Evolutionary conservation across 2,329 filamentous ascomycete species (phyloP).

Genomic region (Aspergillus neotritici): DNA sequence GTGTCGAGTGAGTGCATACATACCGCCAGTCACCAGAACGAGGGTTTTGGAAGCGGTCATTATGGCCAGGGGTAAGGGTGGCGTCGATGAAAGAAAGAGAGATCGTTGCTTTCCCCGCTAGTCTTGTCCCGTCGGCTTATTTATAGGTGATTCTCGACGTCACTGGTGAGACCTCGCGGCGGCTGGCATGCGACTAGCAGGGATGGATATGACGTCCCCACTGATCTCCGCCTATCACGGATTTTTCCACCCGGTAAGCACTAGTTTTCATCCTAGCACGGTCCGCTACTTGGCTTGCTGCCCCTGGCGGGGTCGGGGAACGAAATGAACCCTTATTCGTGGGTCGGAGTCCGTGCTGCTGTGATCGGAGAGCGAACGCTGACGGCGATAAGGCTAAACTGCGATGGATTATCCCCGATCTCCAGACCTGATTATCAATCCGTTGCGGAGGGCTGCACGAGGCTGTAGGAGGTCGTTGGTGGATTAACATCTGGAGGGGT

Average conservation of each 20-base stretch:
- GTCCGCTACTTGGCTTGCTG: too few relatives aligned
- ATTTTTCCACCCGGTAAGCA: too few relatives aligned
- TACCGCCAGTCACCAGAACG: constrained; percentile 5
- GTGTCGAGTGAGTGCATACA: neutral
- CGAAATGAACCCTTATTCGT: neutral
- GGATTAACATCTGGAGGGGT: neutral
- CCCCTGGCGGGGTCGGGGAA: neutral
- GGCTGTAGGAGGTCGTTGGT: too few relatives aligned
- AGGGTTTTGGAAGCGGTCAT: neutral
- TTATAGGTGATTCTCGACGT: too few relatives aligned
- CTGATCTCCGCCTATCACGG: too few relatives aligned
- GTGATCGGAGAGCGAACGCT: neutral
- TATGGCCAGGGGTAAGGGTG: neutral
- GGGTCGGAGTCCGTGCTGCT: neutral
- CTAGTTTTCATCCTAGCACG: too few relatives aligned
- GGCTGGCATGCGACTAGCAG: too few relatives aligned
- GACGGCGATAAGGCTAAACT: neutral
- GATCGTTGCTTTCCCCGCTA: neutral
- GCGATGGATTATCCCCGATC: constrained; percentile 1
- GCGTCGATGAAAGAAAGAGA: neutral
- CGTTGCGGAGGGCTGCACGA: too few relatives aligned
- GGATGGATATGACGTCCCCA: too few relatives aligned
- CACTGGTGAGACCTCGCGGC: too few relatives aligned
- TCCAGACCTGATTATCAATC: neutral
- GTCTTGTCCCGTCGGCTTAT: neutral